These are phyloP conservation scores for Wallacemonas sp. DNA, from an alignment of 208 protist species.

Conservation along the genomic window DNA sequence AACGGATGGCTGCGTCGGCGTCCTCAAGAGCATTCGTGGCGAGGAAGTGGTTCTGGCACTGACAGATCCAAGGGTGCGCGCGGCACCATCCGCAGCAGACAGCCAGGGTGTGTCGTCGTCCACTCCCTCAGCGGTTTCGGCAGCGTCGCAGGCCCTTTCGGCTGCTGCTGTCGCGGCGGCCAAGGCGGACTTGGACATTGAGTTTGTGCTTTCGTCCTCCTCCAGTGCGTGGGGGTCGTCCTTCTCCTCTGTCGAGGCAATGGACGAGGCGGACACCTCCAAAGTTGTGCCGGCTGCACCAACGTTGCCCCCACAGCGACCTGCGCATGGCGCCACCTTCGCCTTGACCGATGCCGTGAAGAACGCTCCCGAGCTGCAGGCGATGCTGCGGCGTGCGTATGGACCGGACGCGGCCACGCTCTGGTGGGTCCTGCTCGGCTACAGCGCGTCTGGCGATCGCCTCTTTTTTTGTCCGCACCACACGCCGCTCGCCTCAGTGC, in stretches of 20 bases:
- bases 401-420: neutral
- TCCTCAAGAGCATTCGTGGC: neutral
- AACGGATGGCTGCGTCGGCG: neutral
- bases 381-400: neutral
- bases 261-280: neutral
- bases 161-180: neutral
- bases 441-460: neutral
- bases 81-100: neutral
- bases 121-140: neutral
- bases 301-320: neutral
- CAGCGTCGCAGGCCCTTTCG: neutral
- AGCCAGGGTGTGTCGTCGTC: neutral
- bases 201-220: conserved; percentile 19
- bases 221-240: conserved; percentile 18
- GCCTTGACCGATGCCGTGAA: neutral
- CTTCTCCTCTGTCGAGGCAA: neutral
- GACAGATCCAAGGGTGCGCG: neutral
- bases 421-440: conserved; percentile 15
- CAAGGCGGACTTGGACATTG: conserved; percentile 12
- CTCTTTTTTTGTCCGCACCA: conserved; percentile 7
- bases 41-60: conserved; percentile 7
- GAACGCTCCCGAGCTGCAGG: neutral
- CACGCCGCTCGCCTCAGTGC: neutral
- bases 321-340: neutral
- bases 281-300: neutral